These are phyloP conservation scores for Prunus campanulata DNA, from an alignment of 306 rosid species.

Conservation along the genomic window DNA sequence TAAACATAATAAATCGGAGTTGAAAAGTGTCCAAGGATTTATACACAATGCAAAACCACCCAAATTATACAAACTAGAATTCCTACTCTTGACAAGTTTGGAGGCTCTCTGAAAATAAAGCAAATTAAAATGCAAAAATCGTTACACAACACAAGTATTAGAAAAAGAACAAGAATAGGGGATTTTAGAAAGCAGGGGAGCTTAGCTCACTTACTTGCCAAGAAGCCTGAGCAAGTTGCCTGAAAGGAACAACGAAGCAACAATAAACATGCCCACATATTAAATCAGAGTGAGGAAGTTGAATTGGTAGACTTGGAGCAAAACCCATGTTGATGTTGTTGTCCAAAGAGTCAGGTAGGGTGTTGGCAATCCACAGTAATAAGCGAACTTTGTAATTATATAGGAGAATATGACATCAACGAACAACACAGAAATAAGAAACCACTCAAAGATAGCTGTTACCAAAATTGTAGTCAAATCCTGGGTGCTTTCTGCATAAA, in stretches of 20 bases:
- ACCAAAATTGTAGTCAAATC: no score
- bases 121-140: neutral
- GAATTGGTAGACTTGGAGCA: slow-evolving; percentile 50
- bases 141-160: neutral
- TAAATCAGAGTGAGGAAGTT: slow-evolving; percentile 52
- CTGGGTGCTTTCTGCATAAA: no score
- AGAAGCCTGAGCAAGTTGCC: slow-evolving; percentile 47
- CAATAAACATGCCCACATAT: slow-evolving; percentile 38
- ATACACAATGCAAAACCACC: no score
- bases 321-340: slow-evolving; percentile 55
- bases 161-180: neutral
- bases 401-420: no score
- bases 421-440: no score
- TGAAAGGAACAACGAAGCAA: slow-evolving; percentile 48
- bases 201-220: slow-evolving; percentile 53
- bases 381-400: no score
- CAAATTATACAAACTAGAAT: neutral
- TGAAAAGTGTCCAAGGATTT: no score
- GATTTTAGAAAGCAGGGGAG: neutral
- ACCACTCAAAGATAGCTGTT: no score
- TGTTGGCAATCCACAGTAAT: no score
- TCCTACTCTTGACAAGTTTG: slow-evolving; percentile 32
- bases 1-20: no score
- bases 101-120: slow-evolving; percentile 39
- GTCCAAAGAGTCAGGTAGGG: slow-evolving; percentile 17